A percentile compares a stretch with the other conserved stretches of the same genome.
Evolutionary conservation across 2,329 filamentous ascomycete species (phyloP).

Genomic region (Pseudogymnoascus sp.): DNA sequence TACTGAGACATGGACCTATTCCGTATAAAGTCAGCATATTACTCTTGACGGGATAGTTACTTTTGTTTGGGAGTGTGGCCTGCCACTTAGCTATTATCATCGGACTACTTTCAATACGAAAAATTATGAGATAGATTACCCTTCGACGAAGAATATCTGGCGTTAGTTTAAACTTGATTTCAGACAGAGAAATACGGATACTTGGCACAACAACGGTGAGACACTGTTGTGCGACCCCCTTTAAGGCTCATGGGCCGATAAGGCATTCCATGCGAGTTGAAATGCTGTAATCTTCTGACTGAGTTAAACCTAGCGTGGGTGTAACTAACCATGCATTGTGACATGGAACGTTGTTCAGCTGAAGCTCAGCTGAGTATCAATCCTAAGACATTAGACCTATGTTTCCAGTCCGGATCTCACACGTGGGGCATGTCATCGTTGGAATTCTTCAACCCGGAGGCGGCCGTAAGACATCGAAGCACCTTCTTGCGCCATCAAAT

Average conservation of each 20-base stretch:
- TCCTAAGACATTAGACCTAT: not conserved
- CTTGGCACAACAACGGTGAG: not conserved
- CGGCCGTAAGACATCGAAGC: not conserved
- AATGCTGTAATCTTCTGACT: not conserved
- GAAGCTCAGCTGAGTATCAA: slow-evolving; percentile 1
- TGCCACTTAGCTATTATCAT: not conserved
- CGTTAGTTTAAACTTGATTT: not conserved
- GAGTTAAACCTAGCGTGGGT: not conserved
- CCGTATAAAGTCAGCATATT: not conserved
- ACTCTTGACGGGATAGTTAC: not conserved
- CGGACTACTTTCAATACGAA: not conserved
- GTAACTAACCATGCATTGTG: not conserved
- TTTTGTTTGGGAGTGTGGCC: not conserved
- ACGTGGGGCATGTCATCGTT: not conserved
- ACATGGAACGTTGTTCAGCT: not conserved
- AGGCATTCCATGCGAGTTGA: not conserved
- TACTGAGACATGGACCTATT: not conserved
- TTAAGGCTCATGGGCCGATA: not conserved
- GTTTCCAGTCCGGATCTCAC: slow-evolving; percentile 1
- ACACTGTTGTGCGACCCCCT: not conserved
- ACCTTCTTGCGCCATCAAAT: not conserved
- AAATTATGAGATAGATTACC: too few species aligned
- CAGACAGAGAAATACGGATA: not conserved
- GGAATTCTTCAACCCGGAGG: not conserved
- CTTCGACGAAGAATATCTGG: too few species aligned